phyloP scores from a whole-genome alignment of 768 basidiomycete genomes.

The Rhodocollybia butyracea region DNA sequence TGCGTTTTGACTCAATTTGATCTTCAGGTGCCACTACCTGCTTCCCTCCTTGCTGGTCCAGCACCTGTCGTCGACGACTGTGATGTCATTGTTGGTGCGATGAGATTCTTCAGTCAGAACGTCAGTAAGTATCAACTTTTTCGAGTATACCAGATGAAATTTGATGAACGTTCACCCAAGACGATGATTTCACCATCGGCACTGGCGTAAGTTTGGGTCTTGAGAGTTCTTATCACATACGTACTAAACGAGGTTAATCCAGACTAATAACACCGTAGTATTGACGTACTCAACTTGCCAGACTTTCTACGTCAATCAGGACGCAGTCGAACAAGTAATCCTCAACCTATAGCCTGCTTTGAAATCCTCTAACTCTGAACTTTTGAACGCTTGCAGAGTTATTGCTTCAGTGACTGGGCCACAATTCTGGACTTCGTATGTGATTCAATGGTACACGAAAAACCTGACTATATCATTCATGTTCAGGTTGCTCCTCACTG shows the following conservation, averaged over 20 bases:
- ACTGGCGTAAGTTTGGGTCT: constrained; percentile 21
- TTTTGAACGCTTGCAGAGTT: constrained; percentile 35
- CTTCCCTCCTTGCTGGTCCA: constrained; percentile 40
- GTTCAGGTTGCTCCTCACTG: constrained; percentile 35
- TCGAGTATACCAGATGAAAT: background rate
- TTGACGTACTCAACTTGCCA: constrained; percentile 41
- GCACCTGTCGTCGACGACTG: constrained; percentile 49
- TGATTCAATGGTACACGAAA: background rate
- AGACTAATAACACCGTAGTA: constrained; percentile 31
- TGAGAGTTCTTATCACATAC: background rate
- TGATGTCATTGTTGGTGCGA: constrained; percentile 46
- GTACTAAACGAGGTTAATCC: background rate
- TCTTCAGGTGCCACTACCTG: constrained; percentile 35
- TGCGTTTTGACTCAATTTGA: background rate
- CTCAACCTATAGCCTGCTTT: too few relatives aligned
- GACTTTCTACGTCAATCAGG: constrained; percentile 49
- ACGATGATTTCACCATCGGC: constrained; percentile 27
- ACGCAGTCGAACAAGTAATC: constrained; percentile 21
- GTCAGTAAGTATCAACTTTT: constrained; percentile 23
- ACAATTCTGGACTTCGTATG: background rate
- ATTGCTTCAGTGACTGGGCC: constrained; percentile 42
- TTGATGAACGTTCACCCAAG: constrained; percentile 14
- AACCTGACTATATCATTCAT: background rate
- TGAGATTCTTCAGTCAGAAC: too few relatives aligned
- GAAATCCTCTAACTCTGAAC: too few relatives aligned